Conservation (phyloP, 2,329 filamentous ascomycete species). For the Rutstroemia sp. region DNA sequence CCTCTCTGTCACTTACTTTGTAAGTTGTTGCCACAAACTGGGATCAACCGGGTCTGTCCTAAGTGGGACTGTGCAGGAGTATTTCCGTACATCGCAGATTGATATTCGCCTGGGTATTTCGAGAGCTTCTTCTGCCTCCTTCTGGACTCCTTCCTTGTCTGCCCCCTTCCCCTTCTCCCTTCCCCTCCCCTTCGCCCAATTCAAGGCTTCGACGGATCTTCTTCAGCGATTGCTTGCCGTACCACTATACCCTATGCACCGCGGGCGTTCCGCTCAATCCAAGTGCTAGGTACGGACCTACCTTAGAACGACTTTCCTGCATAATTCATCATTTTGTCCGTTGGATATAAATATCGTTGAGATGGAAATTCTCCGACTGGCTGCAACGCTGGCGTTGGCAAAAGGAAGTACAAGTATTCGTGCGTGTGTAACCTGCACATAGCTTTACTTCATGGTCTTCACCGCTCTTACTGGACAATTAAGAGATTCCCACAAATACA, state of each 20-base stretch:
- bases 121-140: not conserved
- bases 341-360: conserved; percentile 16
- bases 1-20: no score
- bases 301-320: not conserved
- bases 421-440: conserved; percentile 15
- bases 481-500: not conserved
- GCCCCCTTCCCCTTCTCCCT: not conserved
- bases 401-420: not conserved
- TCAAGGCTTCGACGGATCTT: no score
- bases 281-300: not conserved
- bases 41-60: no score
- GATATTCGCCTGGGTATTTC: no score
- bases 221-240: no score
- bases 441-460: conserved; percentile 4
- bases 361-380: conserved; percentile 21
- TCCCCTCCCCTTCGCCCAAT: not conserved
- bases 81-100: no score
- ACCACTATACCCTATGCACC: no score
- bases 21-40: no score
- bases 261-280: no score
- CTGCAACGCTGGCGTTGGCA: not conserved
- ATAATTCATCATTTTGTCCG: not conserved
- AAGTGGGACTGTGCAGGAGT: no score
- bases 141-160: not conserved
- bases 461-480: conserved; percentile 15